Evolutionary conservation across 1,284 basidiomycete genomes (phyloP).

Genomic region (Sanghuangporus weigelae): DNA sequence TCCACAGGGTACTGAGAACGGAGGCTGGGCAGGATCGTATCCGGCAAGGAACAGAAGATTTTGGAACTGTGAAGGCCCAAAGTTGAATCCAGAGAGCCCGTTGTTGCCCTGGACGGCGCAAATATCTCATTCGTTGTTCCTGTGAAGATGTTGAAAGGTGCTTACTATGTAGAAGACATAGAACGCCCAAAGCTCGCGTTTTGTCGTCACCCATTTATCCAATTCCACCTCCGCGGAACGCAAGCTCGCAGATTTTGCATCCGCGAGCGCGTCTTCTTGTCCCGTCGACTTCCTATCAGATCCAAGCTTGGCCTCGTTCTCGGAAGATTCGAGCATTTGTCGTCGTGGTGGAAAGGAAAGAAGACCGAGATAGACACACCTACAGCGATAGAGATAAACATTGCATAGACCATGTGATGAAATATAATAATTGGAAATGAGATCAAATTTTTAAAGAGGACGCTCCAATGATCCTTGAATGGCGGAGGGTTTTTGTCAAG

Average conservation of each 20-base stretch:
- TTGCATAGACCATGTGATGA: neutral
- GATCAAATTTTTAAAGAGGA: neutral
- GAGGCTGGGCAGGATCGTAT: constrained; percentile 55
- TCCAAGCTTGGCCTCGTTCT: neutral
- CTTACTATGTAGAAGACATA: constrained; percentile 62
- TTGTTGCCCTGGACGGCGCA: constrained; percentile 50
- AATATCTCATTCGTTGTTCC: neutral
- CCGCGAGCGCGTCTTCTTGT: neutral
- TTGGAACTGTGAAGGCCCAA: constrained; percentile 72
- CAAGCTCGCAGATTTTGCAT: constrained; percentile 1
- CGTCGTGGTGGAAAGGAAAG: too few species aligned
- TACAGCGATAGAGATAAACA: neutral
- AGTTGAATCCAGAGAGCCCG: constrained; percentile 70
- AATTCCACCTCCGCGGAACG: neutral
- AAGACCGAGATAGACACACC: neutral
- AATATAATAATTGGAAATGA: neutral
- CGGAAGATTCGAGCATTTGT: neutral
- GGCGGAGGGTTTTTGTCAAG: neutral
- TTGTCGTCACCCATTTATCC: constrained; percentile 40
- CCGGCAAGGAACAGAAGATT: constrained; percentile 69
- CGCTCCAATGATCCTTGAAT: neutral
- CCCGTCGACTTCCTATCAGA: neutral
- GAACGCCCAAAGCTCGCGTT: constrained; percentile 61
- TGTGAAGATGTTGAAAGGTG: constrained; percentile 3
- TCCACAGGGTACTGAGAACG: constrained; percentile 48